Evolutionary conservation across 108 stramenopile species (phyloP).

Genomic region (Epithemia pelagica): DNA sequence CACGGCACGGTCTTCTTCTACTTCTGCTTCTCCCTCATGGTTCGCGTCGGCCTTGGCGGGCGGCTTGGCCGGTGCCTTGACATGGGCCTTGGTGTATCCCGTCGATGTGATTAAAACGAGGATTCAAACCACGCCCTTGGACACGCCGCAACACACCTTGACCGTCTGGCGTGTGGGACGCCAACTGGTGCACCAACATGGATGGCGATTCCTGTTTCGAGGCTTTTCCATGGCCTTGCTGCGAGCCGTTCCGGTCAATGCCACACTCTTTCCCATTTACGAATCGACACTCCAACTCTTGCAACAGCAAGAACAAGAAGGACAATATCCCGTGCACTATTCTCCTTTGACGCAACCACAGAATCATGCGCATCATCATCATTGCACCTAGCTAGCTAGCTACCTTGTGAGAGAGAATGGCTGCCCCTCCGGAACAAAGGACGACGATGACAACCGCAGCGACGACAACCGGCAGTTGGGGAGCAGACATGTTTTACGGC

Average conservation of each 20-base stretch:
- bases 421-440: too few relatives aligned
- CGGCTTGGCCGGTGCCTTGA: constrained; percentile 76
- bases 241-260: constrained; percentile 93
- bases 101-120: constrained; percentile 86
- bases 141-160: constrained; percentile 16
- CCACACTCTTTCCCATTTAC: constrained; percentile 71
- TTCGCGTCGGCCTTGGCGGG: constrained; percentile 77
- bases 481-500: too few relatives aligned
- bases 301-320: neutral
- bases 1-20: constrained; percentile 4
- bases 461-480: too few relatives aligned
- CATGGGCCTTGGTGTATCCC: constrained; percentile 87
- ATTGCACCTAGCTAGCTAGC: too few relatives aligned
- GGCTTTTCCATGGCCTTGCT: constrained; percentile 80
- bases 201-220: constrained; percentile 66
- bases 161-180: constrained; percentile 37
- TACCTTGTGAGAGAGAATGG: too few relatives aligned
- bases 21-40: constrained; percentile 31
- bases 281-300: constrained; percentile 10
- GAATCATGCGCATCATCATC: too few relatives aligned
- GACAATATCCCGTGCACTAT: too few relatives aligned
- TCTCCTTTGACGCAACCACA: too few relatives aligned
- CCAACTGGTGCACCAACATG: constrained; percentile 52
- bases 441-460: too few relatives aligned
- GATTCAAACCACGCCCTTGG: constrained; percentile 71